Evolutionary conservation across 805 yeast species (phyloP), one percentile per base, ranked within the genome.

Genomic region (Pachysolen tannophilus): DNA sequence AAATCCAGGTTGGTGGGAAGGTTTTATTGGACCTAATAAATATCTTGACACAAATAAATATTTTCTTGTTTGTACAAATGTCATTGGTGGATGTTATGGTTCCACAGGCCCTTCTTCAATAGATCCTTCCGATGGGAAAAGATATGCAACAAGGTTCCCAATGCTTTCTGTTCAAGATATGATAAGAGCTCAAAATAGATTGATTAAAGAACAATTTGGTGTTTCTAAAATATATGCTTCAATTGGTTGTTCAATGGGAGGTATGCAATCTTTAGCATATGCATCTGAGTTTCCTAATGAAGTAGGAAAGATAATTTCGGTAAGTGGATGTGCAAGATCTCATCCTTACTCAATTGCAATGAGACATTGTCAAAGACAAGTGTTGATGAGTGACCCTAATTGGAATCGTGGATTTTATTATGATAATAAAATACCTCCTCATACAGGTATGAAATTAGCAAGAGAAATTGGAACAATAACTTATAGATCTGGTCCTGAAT

Each of bases 181-280:
- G 94, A 84, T 84, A 2, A 64, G 95, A 35, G 95, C 94, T 1
- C 97, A 88, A 60, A 69, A 83, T 38, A 65, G 82, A 34, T 59
- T 88, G 28, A 64, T 88, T 14, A 61, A 58, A 19, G 70, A 77
- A 30, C 75, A 70, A 30, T 74, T 87, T 39, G 78, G 78, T 1
- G 80, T 82, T 20, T 32, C 47, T 2, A 80, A 74, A 52, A 58
- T 88, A 18, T 73, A 75, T 55, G 95, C 95, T 2, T 72, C 85
- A 2, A 75, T 88, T 6, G 97, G 97, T 5, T 79, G 94, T 3
- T 84, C 95, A 1, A 84, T 88, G 94, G 97, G 97, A n/a, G 97
- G 96, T n/a, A 86, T 88, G 96, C 96, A 87, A 60, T 78, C 90
- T 7, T 66, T 88, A 37, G 94, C 96, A 0, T 84, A 77, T 55